Evolutionary conservation across 495 filamentous ascomycete genomes (phyloP).

Genomic region (Bathelium albidoporum): DNA sequence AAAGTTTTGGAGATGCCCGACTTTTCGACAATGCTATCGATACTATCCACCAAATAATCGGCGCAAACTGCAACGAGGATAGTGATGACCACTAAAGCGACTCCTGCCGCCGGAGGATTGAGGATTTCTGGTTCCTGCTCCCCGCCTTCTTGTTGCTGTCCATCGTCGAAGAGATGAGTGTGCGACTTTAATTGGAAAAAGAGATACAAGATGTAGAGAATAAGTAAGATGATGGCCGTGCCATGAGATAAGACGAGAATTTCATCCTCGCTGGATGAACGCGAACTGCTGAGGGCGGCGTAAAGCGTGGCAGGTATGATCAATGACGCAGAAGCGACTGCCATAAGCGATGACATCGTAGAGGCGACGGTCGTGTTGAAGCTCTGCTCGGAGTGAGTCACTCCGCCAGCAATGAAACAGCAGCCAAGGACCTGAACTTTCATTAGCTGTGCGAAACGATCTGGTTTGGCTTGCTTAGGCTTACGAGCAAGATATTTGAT

Average conservation of each 20-base stretch:
- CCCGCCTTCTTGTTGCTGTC: conserved; percentile 31
- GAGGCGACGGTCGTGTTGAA: conserved; percentile 87
- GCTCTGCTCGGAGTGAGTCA: conserved; percentile 55
- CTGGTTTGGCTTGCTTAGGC: conserved; percentile 1
- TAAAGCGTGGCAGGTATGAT: conserved; percentile 86
- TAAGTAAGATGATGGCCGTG: conserved; percentile 77
- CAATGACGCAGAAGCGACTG: conserved; percentile 77
- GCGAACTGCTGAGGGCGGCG: conserved; percentile 38
- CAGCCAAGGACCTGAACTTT: conserved; percentile 62
- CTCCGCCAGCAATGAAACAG: conserved; percentile 87
- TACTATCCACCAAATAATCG: conserved; percentile 87
- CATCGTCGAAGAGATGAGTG: conserved; percentile 65
- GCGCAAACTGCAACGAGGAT: conserved; percentile 82
- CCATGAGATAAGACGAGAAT: conserved; percentile 81
- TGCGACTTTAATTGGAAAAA: conserved; percentile 84
- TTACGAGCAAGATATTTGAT: conserved; percentile 79
- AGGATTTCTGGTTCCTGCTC: conserved; percentile 49
- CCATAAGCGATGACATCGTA: conserved; percentile 94
- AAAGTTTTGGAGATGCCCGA: conserved; percentile 90
- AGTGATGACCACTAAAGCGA: conserved; percentile 67
- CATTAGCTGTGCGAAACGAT: not conserved
- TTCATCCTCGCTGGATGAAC: conserved; percentile 40
- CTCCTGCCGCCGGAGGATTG: conserved; percentile 58
- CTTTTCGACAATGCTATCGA: conserved; percentile 74
- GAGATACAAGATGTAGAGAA: conserved; percentile 85